phyloP scores from a whole-genome alignment of 768 basidiomycete species.

The Serendipita vermifera region DNA sequence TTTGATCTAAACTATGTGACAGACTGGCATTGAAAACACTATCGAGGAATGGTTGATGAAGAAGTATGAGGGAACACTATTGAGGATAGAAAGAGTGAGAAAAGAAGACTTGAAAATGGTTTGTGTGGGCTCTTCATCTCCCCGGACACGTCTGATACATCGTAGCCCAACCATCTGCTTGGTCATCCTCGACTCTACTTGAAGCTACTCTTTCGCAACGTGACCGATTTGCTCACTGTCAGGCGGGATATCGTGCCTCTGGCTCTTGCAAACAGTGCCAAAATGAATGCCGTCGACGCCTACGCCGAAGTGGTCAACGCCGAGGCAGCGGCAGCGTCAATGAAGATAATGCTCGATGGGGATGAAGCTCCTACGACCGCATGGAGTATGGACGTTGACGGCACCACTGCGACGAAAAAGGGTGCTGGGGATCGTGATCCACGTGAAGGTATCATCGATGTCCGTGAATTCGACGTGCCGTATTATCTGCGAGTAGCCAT shows the following conservation, averaged over 20 bases:
- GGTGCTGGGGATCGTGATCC: constrained; percentile 51
- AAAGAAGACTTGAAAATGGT: constrained; percentile 86
- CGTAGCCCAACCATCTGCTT: constrained; percentile 81
- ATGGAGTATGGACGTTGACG: constrained; percentile 27
- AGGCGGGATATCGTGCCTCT: constrained; percentile 82
- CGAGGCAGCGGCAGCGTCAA: constrained; percentile 45
- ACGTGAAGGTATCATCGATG: constrained; percentile 83
- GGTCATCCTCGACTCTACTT: constrained; percentile 85
- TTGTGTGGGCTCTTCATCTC: constrained; percentile 11
- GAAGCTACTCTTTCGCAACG: constrained; percentile 80
- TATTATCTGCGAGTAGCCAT: constrained; percentile 99
- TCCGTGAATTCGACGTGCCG: constrained; percentile 91
- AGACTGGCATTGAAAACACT: constrained; percentile 74
- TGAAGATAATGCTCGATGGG: constrained; percentile 49
- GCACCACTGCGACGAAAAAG: constrained; percentile 22
- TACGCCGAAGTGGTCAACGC: constrained; percentile 88
- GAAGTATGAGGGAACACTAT: constrained; percentile 78
- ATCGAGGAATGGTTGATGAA: constrained; percentile 96
- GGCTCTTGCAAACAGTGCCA: constrained; percentile 79
- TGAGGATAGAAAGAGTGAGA: constrained; percentile 60
- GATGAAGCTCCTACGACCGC: constrained; percentile 53
- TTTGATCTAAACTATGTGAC: constrained; percentile 13
- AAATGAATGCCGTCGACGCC: constrained; percentile 89
- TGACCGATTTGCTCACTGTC: constrained; percentile 80
- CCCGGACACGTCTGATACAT: not conserved